Percentiles rank a stretch among this genome's conserved stretches.
Conservation (phyloP, 345 rosid genomes). For the Eucalyptus cloeziana region DNA sequence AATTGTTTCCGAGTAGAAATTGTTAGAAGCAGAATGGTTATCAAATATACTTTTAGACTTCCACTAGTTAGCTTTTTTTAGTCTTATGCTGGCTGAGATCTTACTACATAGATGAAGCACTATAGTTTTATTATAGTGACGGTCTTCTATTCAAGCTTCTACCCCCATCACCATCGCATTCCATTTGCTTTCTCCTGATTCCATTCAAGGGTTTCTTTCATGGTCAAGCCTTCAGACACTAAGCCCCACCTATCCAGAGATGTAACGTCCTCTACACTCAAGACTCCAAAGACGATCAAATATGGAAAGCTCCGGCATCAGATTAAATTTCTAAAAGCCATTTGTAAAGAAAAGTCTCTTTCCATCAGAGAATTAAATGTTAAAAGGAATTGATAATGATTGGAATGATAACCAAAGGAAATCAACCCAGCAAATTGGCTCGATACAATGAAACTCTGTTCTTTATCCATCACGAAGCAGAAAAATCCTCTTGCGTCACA, state of each 20-base stretch:
- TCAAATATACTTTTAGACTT: background rate
- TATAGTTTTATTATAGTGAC: background rate
- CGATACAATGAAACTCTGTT: background rate
- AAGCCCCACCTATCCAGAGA: background rate
- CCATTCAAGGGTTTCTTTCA: background rate
- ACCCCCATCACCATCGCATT: background rate
- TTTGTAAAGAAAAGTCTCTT: background rate
- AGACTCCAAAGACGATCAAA: background rate
- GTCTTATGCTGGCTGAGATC: background rate
- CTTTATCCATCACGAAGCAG: background rate
- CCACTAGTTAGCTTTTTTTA: background rate
- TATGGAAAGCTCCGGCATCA: background rate
- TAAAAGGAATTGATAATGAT: background rate
- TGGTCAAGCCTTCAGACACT: background rate
- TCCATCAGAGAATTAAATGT: background rate
- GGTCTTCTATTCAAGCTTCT: background rate
- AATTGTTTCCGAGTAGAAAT: accelerated
- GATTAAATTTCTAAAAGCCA: background rate
- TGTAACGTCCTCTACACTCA: background rate
- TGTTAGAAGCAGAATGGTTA: accelerated
- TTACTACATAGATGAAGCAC: background rate
- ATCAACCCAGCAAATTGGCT: background rate
- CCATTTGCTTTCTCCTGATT: background rate
- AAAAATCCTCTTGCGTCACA: background rate
- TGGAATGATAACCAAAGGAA: background rate